phyloP scores from a whole-genome alignment of 1,284 basidiomycete genomes.

The Malassezia caprae region DNA sequence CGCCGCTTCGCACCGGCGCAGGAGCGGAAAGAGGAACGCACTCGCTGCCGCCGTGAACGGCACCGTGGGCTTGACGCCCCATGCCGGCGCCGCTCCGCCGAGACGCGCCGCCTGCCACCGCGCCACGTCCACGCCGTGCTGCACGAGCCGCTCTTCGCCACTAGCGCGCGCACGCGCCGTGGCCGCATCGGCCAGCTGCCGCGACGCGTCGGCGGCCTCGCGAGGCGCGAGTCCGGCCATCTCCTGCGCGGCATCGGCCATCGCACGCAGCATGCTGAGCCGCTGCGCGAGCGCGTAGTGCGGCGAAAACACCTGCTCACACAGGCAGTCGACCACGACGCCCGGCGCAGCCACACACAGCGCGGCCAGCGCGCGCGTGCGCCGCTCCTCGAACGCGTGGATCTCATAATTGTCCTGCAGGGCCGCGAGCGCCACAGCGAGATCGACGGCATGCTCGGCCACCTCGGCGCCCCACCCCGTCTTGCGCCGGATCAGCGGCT shows the following conservation, averaged over 20 bases:
- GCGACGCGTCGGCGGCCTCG: background rate
- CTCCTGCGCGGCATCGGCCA: constrained; percentile 75
- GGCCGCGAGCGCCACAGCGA: constrained; percentile 63
- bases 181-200: constrained; percentile 8
- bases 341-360: constrained; percentile 67
- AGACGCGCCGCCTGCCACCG: constrained; percentile 3
- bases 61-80: constrained; percentile 49
- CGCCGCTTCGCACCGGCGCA: constrained; percentile 1
- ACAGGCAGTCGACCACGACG: constrained; percentile 59
- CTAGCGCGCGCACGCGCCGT: background rate
- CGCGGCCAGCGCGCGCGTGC: constrained; percentile 67
- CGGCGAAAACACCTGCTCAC: constrained; percentile 82
- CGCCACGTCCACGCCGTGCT: background rate
- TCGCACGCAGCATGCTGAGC: constrained; percentile 68
- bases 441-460: constrained; percentile 70
- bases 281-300: constrained; percentile 80
- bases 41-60: constrained; percentile 1
- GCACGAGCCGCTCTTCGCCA: constrained; percentile 21
- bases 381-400: constrained; percentile 64
- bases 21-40: constrained; percentile 9
- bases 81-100: background rate
- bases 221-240: constrained; percentile 55
- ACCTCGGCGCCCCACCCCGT: constrained; percentile 24
- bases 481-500: constrained; percentile 30
- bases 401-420: constrained; percentile 76